These are phyloP conservation scores for Ligustrum vulgare DNA, from an alignment of 257 asterid genomes.

Conservation along the genomic window DNA sequence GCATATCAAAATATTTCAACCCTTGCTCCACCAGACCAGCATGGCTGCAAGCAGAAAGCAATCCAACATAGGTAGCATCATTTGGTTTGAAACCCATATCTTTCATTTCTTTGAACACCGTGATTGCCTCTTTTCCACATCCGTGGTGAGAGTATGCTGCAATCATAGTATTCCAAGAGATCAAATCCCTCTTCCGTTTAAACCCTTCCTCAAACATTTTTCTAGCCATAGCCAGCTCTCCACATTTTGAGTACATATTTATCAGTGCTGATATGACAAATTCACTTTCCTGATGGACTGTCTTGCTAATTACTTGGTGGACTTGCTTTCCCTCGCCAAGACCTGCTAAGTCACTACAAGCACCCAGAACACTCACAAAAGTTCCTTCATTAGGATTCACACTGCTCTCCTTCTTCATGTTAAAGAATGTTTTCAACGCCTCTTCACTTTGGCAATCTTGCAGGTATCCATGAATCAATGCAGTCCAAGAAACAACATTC, in stretches of 20 bases:
- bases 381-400: constrained; percentile 62
- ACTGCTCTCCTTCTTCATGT: constrained; percentile 37
- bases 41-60: constrained; percentile 76
- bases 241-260: constrained; percentile 71
- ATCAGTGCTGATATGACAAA: constrained; percentile 54
- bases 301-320: neutral
- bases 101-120: constrained; percentile 49
- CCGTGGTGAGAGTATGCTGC: constrained; percentile 78
- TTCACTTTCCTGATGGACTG: constrained; percentile 22
- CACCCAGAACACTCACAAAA: constrained; percentile 58
- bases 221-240: constrained; percentile 43
- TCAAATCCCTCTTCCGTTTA: constrained; percentile 41
- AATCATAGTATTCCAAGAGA: constrained; percentile 63
- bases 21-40: constrained; percentile 64
- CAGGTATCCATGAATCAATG: constrained; percentile 48
- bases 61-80: constrained; percentile 51
- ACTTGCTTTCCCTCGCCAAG: constrained; percentile 54
- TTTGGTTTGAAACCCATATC: constrained; percentile 43
- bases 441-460: constrained; percentile 51
- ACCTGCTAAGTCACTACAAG: constrained; percentile 63
- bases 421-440: constrained; percentile 41
- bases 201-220: constrained; percentile 45
- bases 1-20: constrained; percentile 41
- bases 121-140: constrained; percentile 49
- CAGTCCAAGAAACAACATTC: constrained; percentile 68